Conservation (phyloP, 352 stramenopile genomes). For the Aphanomyces astaci region DNA sequence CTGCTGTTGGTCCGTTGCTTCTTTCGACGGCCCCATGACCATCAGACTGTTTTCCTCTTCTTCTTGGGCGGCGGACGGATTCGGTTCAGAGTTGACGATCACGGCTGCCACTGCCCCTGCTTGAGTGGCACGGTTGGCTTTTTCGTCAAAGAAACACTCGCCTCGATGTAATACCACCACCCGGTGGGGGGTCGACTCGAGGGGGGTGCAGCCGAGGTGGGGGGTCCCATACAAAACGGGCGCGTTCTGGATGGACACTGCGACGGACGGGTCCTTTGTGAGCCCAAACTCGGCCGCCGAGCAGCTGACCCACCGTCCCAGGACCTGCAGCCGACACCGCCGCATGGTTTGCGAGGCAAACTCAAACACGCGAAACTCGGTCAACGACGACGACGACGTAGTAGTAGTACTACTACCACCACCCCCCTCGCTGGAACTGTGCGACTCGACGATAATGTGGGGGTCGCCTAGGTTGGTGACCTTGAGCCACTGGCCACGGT, state of each 20-base stretch:
- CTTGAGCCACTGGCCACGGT: conserved; percentile 4
- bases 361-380: conserved; percentile 18
- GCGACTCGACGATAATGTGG: conserved; percentile 20
- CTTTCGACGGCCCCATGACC: conserved; percentile 42
- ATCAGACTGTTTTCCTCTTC: conserved; percentile 58
- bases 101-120: conserved; percentile 51
- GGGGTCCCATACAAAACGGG: background rate
- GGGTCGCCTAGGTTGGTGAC: conserved; percentile 22
- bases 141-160: conserved; percentile 52
- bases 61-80: no score
- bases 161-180: conserved; percentile 62
- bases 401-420: no score
- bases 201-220: background rate
- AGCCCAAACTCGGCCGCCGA: conserved; percentile 10
- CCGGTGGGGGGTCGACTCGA: background rate
- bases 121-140: conserved; percentile 35
- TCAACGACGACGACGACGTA: background rate
- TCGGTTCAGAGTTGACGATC: conserved; percentile 57
- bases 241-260: background rate
- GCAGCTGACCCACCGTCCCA: background rate
- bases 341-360: background rate
- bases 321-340: conserved; percentile 7
- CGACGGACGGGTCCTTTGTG: background rate
- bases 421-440: no score
- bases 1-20: background rate